Base-by-base conservation (phyloP, 1,284 basidiomycete genomes). In the Porphyrellus sp. region DNA sequence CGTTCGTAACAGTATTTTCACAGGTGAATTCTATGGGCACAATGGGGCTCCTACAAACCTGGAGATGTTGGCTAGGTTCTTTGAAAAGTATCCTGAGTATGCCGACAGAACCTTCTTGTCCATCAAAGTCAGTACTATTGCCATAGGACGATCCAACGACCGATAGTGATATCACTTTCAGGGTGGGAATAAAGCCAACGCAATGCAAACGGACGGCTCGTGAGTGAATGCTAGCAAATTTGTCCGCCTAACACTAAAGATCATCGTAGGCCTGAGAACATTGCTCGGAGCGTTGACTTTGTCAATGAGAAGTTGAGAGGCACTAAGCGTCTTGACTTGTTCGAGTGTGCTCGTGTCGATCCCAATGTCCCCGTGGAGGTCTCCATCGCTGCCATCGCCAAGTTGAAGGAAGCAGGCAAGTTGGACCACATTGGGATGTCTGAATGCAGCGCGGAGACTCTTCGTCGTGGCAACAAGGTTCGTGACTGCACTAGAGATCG, bases 351-450 rank as follows among this genome's bases (percentile, higher is more conserved):
- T 8, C 71, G 76, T 11, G 59, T 77, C 3, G 75, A 77, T 51
- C 40, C 51, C 15, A 68, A 59, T 0, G 52, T 71, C 16, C 49
- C 74, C 3, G 63, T 77, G 34, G 74, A 77, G 52, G 66, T 70
- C 21, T 55, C 65, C 15, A 70, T 73, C 38, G 47, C 57, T 20
- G 59, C 59, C 0, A 65, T 76, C 12, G 64, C 53, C 0, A 61
- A 60, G 8, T 64, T 77, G 42, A 65, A 69, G 42, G 63, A 63
- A 0, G 72, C 73, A 35, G 78, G 78, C 18, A 75, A 77, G 55
- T 72, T 78, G 51, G 72, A 73, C 44, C 73, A 77, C 55, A 76
- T 82, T 25, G 80, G 79, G 0, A 62, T 81, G 50, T 81, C 77
- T n/a, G 82, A 83, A 61, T 76, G 72, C 53, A 73, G 67, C 2